These are phyloP conservation scores for Xylaria sp. DNA, from an alignment of 2,329 filamentous ascomycete species.

Conservation along the genomic window DNA sequence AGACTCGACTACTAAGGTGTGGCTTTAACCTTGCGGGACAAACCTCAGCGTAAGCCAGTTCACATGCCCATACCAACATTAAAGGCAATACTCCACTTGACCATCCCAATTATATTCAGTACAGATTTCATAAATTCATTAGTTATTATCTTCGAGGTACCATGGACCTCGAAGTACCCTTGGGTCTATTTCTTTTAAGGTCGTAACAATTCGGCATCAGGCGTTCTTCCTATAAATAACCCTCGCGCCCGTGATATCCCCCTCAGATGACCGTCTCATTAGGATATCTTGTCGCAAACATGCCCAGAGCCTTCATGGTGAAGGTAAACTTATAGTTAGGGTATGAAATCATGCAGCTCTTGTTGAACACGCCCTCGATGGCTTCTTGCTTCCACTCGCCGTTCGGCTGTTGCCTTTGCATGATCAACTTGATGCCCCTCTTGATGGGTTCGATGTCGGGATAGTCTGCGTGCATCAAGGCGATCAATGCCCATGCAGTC, in stretches of 20 bases:
- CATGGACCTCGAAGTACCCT: not conserved
- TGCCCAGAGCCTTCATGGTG: conserved; percentile 90
- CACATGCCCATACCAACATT: too few relatives aligned
- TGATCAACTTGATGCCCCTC: conserved; percentile 81
- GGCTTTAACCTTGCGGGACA: too few relatives aligned
- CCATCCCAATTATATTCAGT: not conserved
- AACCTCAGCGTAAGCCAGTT: too few relatives aligned
- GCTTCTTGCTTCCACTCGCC: conserved; percentile 96
- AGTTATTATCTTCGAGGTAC: conserved; percentile 5
- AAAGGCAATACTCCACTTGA: not conserved
- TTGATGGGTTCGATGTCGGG: conserved; percentile 78
- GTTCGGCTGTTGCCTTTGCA: conserved; percentile 84
- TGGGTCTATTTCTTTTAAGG: not conserved
- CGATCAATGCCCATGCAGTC: conserved; percentile 90
- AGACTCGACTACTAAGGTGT: too few relatives aligned
- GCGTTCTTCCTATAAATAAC: not conserved
- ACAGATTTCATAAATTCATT: not conserved
- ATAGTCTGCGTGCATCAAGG: conserved; percentile 83
- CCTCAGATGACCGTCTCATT: conserved; percentile 64
- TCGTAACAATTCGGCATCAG: not conserved
- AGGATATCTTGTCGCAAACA: conserved; percentile 81
- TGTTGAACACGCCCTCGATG: conserved; percentile 99
- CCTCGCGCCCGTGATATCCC: too few relatives aligned
- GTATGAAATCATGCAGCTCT: conserved; percentile 99
- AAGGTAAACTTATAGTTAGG: conserved; percentile 99